Percentiles rank a stretch among this genome's conserved stretches.
These are phyloP conservation scores for Gonium pectorale DNA, from an alignment of 139 green algal genomes.

Conservation along the genomic window DNA sequence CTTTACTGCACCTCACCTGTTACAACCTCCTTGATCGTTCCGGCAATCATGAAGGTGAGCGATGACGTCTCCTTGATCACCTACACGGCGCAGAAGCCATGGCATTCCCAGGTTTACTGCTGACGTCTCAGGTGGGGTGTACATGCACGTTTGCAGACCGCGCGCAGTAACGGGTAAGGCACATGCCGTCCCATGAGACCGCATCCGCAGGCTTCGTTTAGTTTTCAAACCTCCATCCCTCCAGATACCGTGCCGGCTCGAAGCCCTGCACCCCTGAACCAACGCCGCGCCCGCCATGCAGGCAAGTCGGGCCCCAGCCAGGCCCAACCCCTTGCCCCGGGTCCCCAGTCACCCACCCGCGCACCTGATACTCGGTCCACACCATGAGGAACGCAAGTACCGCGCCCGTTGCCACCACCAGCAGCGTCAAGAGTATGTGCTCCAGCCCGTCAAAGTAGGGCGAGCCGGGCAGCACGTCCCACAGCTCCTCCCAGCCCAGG, in stretches of 20 bases:
- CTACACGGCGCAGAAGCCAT: too few relatives aligned
- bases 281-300: too few relatives aligned
- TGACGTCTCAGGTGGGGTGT: too few relatives aligned
- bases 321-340: neutral
- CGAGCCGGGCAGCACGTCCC: constrained; percentile 69
- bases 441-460: constrained; percentile 77
- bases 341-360: neutral
- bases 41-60: constrained; percentile 95
- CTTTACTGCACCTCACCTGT: constrained; percentile 36
- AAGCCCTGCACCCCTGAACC: too few relatives aligned
- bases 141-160: too few relatives aligned
- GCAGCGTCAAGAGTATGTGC: constrained; percentile 55
- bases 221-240: too few relatives aligned
- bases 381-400: constrained; percentile 92
- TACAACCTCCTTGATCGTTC: constrained; percentile 88
- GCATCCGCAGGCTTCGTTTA: too few relatives aligned
- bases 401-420: constrained; percentile 71
- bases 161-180: too few relatives aligned
- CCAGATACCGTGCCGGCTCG: too few relatives aligned
- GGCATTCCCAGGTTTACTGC: too few relatives aligned
- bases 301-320: neutral
- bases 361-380: constrained; percentile 68
- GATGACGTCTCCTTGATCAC: constrained; percentile 91
- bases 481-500: constrained; percentile 79
- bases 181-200: too few relatives aligned